A percentile compares a stretch with the other conserved stretches of the same genome.
These are phyloP conservation scores for Chrysochromulina parva DNA, from an alignment of 78 protist species.

Conservation along the genomic window DNA sequence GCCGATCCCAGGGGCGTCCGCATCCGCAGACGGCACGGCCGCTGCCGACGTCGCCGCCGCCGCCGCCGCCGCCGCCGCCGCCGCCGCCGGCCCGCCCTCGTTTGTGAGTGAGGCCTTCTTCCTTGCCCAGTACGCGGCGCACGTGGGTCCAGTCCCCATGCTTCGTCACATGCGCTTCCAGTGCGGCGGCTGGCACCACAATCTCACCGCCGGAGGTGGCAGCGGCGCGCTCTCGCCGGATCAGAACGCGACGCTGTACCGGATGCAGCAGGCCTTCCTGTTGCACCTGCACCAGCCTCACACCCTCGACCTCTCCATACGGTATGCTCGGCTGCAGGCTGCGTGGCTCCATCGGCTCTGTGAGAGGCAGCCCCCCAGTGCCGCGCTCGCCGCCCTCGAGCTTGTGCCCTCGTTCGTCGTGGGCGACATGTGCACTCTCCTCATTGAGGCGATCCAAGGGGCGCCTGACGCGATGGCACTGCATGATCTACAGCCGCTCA, in stretches of 20 bases:
- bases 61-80: too few relatives aligned
- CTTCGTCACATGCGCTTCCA: neutral
- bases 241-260: neutral
- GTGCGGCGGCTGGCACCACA: neutral
- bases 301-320: neutral
- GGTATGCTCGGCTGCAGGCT: neutral
- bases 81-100: too few relatives aligned
- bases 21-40: too few relatives aligned
- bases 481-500: neutral
- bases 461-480: neutral
- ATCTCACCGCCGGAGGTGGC: neutral
- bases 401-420: neutral
- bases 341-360: neutral
- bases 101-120: neutral
- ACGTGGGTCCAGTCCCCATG: neutral
- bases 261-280: neutral
- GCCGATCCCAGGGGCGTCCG: too few relatives aligned
- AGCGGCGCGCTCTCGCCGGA: neutral
- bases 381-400: neutral
- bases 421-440: neutral
- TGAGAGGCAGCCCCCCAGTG: neutral
- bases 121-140: neutral
- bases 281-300: neutral
- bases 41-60: too few relatives aligned
- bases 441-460: neutral